Conservation (phyloP, 1,139 yeast species). For the Ogataea hybrid region DNA sequence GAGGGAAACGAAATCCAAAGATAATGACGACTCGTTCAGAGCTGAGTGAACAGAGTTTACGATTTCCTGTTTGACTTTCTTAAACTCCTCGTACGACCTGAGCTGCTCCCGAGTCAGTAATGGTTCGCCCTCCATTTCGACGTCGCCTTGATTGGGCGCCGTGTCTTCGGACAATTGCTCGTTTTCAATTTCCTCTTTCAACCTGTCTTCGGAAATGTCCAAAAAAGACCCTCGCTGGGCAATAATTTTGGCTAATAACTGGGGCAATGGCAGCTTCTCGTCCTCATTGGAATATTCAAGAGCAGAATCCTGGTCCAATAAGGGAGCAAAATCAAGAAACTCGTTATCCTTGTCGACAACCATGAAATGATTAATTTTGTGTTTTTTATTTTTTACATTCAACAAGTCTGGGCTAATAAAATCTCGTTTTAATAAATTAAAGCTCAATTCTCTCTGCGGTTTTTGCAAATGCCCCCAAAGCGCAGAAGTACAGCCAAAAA, state of each 20-base stretch:
- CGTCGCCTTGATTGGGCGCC: constrained; percentile 2
- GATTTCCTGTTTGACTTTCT: constrained; percentile 55
- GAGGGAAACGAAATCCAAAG: constrained; percentile 83
- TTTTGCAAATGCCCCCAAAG: constrained; percentile 8
- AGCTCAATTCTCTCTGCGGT: background rate
- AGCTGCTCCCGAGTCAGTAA: constrained; percentile 1
- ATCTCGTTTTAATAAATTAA: background rate
- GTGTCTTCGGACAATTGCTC: constrained; percentile 2
- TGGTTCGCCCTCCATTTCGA: background rate
- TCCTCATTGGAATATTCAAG: constrained; percentile 12
- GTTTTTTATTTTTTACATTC: background rate
- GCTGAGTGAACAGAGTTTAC: constrained; percentile 61
- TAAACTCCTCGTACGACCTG: constrained; percentile 48
- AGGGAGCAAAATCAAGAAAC: constrained; percentile 13
- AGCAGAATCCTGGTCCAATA: constrained; percentile 9
- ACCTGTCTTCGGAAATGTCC: constrained; percentile 24
- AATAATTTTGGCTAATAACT: constrained; percentile 25
- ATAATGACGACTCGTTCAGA: constrained; percentile 82
- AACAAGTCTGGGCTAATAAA: background rate
- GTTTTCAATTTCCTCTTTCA: constrained; percentile 20
- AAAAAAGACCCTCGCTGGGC: constrained; percentile 26
- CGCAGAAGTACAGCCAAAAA: constrained; percentile 8
- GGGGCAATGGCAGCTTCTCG: constrained; percentile 17
- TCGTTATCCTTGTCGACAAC: background rate
- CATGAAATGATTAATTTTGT: background rate